Evolutionary conservation across 306 rosid genomes (phyloP).

Genomic region (Fagus crenata): DNA sequence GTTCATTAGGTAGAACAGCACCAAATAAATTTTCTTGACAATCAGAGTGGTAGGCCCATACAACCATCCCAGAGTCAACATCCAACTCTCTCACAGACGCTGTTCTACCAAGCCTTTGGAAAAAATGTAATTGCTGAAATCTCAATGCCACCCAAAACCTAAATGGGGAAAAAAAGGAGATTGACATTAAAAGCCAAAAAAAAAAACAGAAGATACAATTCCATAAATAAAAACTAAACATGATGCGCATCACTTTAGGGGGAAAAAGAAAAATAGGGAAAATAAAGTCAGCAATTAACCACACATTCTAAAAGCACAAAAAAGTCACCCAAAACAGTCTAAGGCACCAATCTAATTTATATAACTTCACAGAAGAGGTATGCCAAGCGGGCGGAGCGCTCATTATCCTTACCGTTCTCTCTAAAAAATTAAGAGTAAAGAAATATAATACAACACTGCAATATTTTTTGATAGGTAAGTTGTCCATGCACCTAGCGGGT

Average conservation of each 20-base stretch:
- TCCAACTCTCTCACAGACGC: slow-evolving; percentile 60
- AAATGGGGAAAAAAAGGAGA: neutral
- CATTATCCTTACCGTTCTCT: no score
- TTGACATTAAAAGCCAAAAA: neutral
- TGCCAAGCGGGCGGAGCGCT: no score
- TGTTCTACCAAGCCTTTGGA: slow-evolving; percentile 51
- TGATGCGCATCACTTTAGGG: neutral
- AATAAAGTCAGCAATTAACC: neutral
- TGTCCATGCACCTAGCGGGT: no score
- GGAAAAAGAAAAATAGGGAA: neutral
- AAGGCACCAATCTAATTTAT: no score
- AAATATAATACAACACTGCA: neutral
- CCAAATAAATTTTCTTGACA: slow-evolving; percentile 70
- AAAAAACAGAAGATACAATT: slow-evolving; percentile 2
- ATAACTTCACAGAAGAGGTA: no score
- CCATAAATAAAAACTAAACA: slow-evolving; percentile 11
- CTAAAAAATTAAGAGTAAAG: neutral
- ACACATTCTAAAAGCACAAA: neutral
- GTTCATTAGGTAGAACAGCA: slow-evolving; percentile 72
- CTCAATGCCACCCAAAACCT: slow-evolving; percentile 89
- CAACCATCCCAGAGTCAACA: slow-evolving; percentile 69
- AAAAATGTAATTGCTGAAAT: slow-evolving; percentile 73
- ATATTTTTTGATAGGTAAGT: no score
- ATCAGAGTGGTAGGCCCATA: slow-evolving; percentile 96
- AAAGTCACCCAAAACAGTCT: no score